Conservation (phyloP, 176 grass and related monocot genomes). For the Sorghum bicolor region Sorghum_bicolor_NCBIv3 NC_012870.2:66081001-66081500, state of each 20-base stretch:
- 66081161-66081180: slow-evolving; percentile 79
- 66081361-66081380: background rate
- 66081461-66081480: slow-evolving; percentile 81
- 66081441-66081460: slow-evolving; percentile 64
- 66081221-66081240: slow-evolving; percentile 90
- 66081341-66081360: slow-evolving; percentile 96
- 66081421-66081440: slow-evolving; percentile 63
- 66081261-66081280: slow-evolving; percentile 75
- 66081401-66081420: background rate
- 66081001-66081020: background rate
- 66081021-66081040: background rate
- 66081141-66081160: slow-evolving; percentile 44
- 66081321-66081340: slow-evolving; percentile 48
- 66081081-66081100: background rate
- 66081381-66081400: background rate
- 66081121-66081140: background rate
- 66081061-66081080: background rate
- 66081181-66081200: slow-evolving; percentile 88
- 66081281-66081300: slow-evolving; percentile 58
- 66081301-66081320: slow-evolving; percentile 90
- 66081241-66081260: slow-evolving; percentile 97
- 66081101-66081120: background rate
- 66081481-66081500: slow-evolving; percentile 98
- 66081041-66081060: background rate
- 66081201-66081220: slow-evolving; percentile 90